A percentile compares a stretch with the other conserved stretches of the same genome.
These are phyloP conservation scores for Murraya koenigii DNA, from an alignment of 345 rosid species.

Conservation along the genomic window DNA sequence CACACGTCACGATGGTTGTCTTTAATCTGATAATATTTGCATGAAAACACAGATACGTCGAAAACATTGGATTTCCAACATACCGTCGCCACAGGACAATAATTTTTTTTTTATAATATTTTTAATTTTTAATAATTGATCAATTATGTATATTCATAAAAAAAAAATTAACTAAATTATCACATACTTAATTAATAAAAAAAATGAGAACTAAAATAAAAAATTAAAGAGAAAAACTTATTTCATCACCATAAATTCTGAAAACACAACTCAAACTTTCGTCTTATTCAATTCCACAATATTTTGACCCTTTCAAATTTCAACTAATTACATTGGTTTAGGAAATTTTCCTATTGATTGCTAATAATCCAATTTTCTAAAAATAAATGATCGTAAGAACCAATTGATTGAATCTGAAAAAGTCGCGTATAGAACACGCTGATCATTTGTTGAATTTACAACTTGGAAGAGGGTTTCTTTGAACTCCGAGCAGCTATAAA, in stretches of 20 bases:
- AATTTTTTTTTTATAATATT: too few species aligned
- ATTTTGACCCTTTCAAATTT: too few species aligned
- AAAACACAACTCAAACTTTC: not conserved
- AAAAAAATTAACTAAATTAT: too few species aligned
- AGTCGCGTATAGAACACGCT: not conserved
- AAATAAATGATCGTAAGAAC: not conserved
- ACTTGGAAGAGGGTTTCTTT: slow-evolving; percentile 57
- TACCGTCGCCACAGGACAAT: too few species aligned
- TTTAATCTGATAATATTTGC: not conserved
- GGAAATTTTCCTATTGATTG: not conserved
- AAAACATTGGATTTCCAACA: not conserved
- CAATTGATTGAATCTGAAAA: not conserved
- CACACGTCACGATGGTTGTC: too few species aligned
- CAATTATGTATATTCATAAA: too few species aligned
- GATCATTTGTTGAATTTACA: slow-evolving; percentile 31
- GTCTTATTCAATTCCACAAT: not conserved
- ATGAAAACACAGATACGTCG: not conserved
- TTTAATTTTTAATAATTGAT: too few species aligned
- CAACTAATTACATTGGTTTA: too few species aligned
- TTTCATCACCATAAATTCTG: not conserved
- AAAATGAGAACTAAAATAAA: too few species aligned
- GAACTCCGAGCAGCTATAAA: slow-evolving; percentile 71
- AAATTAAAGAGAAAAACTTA: too few species aligned
- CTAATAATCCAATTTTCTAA: too few species aligned
- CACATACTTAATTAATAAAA: too few species aligned